Evolutionary conservation across 2,329 filamentous ascomycete genomes (phyloP).

Genomic region (Grosmannia clavigera): DNA sequence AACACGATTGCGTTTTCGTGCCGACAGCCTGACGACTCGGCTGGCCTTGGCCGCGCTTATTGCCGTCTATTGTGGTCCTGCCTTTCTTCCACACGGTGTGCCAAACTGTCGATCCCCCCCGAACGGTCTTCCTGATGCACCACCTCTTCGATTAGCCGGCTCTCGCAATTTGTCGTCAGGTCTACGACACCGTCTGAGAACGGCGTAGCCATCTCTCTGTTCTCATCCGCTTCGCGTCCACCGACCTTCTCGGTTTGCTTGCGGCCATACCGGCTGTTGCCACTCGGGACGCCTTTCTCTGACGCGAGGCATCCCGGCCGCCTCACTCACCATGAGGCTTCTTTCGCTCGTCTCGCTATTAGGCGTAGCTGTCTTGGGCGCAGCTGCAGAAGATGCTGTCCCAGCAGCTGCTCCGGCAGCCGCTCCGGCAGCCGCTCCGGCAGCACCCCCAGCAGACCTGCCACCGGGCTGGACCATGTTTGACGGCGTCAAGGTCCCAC

Average conservation of each 20-base stretch:
- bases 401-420: conserved; percentile 27
- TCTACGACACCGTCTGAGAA: too few relatives aligned
- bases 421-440: not conserved
- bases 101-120: not conserved
- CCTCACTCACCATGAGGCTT: conserved; percentile 27
- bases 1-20: not conserved
- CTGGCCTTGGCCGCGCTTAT: not conserved
- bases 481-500: conserved; percentile 54
- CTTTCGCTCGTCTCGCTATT: conserved; percentile 33
- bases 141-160: not conserved
- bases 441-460: conserved; percentile 17
- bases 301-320: not conserved
- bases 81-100: not conserved
- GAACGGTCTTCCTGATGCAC: not conserved
- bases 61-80: not conserved
- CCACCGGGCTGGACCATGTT: conserved; percentile 41
- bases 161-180: not conserved
- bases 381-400: conserved; percentile 35
- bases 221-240: too few relatives aligned
- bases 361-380: conserved; percentile 28
- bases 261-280: not conserved
- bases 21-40: not conserved
- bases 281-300: not conserved
- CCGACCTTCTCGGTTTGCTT: not conserved
- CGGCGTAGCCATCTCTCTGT: not conserved